Base-by-base conservation (phyloP, 2,329 filamentous ascomycete genomes). In the Xylaria sp. region DNA sequence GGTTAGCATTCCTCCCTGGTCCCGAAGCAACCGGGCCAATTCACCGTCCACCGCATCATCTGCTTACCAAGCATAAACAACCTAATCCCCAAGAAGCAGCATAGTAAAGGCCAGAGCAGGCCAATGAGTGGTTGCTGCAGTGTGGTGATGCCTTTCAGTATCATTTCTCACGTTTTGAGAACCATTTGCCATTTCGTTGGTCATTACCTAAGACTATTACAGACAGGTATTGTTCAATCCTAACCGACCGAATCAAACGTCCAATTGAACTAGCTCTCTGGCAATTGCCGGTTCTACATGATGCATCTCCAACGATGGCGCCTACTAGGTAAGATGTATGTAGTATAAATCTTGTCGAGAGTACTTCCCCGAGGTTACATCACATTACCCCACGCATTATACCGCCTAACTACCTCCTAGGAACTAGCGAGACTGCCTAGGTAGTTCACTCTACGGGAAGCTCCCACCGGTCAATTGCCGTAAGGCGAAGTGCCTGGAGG, bases 31-130 rank as follows among this genome's bases (percentile, higher is more conserved):
- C n/a, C n/a, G n/a, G n/a, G n/a, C n/a, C n/a, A n/a, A n/a, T n/a
- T n/a, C n/a, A n/a, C n/a, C n/a, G n/a, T n/a, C n/a, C n/a, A n/a
- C n/a, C n/a, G n/a, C n/a, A n/a, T n/a, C n/a, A n/a, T 12, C 9
- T 10, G 28, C 28, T 6, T 30, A 30, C 28, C 6, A 30, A 10
- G 58, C 5, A 30, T 66, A 68, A 23, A 70, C 65, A 32, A 72
- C 69, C 2, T 69, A 50, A 0, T 39, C 71, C 1, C 72, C 71
- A 7, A 75, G 66, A 0, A 75, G 61, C 7, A 74, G 10, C 70
- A 70, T 68, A 0, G 73, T 72, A 12, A 75, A 65, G 1, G 45
- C 63, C 1, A 65, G 23, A 9, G 65, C 69, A 2, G 69, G 72
- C 66, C 74, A 30, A 6, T 30, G 28, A 30, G 6, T 4, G 28